These are phyloP conservation scores for Xylariaceae sp. DNA, from an alignment of 2,329 filamentous ascomycete genomes.

Conservation along the genomic window DNA sequence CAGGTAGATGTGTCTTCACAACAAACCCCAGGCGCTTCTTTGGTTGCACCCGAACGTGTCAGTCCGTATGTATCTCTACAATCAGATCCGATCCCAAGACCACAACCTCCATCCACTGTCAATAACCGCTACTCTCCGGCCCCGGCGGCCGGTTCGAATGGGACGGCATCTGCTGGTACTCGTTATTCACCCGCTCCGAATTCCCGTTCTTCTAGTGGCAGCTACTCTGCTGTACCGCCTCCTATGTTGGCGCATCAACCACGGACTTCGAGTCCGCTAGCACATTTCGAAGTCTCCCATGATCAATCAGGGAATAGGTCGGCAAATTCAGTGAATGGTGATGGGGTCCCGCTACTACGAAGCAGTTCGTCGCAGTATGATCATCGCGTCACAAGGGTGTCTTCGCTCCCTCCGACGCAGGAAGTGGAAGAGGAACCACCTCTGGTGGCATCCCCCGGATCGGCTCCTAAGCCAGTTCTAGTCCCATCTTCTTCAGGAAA, in stretches of 20 bases:
- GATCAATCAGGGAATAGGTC: conserved; percentile 34
- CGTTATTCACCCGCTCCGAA: conserved; percentile 53
- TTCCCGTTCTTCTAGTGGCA: conserved; percentile 37
- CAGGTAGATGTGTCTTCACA: conserved; percentile 23
- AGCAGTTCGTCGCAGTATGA: conserved; percentile 53
- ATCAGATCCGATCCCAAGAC: conserved; percentile 29
- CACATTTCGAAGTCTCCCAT: conserved; percentile 56
- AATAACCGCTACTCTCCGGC: conserved; percentile 59
- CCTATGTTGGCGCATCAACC: conserved; percentile 55
- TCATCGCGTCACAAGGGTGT: conserved; percentile 49
- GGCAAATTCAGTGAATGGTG: conserved; percentile 32
- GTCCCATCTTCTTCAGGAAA: conserved; percentile 27
- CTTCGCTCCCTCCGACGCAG: conserved; percentile 57
- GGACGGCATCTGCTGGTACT: conserved; percentile 37
- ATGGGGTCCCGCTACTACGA: conserved; percentile 42
- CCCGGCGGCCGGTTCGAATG: conserved; percentile 41
- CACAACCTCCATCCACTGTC: conserved; percentile 32
- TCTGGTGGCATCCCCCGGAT: conserved; percentile 23
- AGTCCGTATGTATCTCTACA: conserved; percentile 52
- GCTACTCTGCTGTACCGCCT: conserved; percentile 40
- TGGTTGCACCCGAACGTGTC: conserved; percentile 51
- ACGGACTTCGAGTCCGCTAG: conserved; percentile 62
- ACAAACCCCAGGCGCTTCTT: conserved; percentile 30
- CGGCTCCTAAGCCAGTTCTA: conserved; percentile 21
- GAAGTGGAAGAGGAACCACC: conserved; percentile 59